Evolutionary conservation across 768 basidiomycete species (phyloP).

Genomic region (Russula foetens): DNA sequence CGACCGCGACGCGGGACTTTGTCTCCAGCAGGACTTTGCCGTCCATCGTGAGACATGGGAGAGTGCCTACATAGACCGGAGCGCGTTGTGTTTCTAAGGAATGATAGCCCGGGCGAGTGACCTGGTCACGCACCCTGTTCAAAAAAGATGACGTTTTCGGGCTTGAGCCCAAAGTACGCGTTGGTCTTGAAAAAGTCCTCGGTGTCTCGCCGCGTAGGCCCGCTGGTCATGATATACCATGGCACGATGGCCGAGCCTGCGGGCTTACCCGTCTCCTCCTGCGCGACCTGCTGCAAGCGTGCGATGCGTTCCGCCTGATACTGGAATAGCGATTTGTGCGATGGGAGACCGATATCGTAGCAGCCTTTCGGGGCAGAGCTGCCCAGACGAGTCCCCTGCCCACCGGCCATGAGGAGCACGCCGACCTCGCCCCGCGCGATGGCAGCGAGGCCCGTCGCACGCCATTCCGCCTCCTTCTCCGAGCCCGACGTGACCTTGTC

Average conservation of each 20-base stretch:
- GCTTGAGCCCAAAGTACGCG: slow-evolving; percentile 71
- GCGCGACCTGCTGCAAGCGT: slow-evolving; percentile 72
- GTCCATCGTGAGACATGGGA: slow-evolving; percentile 90
- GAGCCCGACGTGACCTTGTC: slow-evolving; percentile 51
- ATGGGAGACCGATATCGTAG: slow-evolving; percentile 93
- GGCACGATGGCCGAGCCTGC: slow-evolving; percentile 65
- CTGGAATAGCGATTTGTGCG: slow-evolving; percentile 91
- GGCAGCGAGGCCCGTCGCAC: slow-evolving; percentile 68
- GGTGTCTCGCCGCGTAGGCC: slow-evolving; percentile 84
- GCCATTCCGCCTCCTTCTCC: slow-evolving; percentile 64
- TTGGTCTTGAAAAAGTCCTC: slow-evolving; percentile 76
- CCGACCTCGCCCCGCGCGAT: slow-evolving; percentile 79
- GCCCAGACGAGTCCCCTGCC: slow-evolving; percentile 92
- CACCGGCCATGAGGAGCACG: slow-evolving; percentile 97
- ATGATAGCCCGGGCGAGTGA: neutral
- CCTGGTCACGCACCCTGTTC: slow-evolving; percentile 69
- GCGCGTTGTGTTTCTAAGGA: neutral
- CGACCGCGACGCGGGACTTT: slow-evolving; percentile 75
- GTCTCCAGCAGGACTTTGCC: slow-evolving; percentile 89
- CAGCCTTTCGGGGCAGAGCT: slow-evolving; percentile 93
- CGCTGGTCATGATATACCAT: slow-evolving; percentile 99
- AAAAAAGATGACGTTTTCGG: slow-evolving; percentile 83
- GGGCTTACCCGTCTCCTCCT: slow-evolving; percentile 42
- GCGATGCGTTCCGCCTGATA: slow-evolving; percentile 95
- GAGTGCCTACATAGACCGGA: slow-evolving; percentile 52